Conservation (phyloP, 768 basidiomycete species). For the Dentipellis sp. region DNA sequence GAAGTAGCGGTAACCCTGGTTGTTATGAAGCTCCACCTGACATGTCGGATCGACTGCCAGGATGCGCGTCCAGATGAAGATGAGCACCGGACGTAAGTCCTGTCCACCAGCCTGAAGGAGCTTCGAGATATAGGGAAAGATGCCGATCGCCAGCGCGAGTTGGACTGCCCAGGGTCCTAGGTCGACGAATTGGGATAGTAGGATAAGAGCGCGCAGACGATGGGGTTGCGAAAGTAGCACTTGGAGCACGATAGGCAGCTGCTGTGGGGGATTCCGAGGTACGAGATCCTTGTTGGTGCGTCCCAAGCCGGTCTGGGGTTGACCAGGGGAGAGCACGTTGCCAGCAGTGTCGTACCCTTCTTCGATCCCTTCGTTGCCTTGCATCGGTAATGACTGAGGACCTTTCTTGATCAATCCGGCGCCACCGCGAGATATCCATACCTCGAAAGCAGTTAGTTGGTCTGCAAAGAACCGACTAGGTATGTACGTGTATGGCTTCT, state of each 20-base stretch:
- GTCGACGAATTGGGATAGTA: slow-evolving; percentile 95
- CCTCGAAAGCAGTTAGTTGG: slow-evolving; percentile 94
- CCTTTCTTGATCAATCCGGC: slow-evolving; percentile 74
- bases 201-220: slow-evolving; percentile 88
- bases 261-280: slow-evolving; percentile 89
- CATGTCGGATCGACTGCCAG: slow-evolving; percentile 93
- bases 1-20: slow-evolving; percentile 80
- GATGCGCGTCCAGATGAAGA: slow-evolving; percentile 98
- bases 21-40: slow-evolving; percentile 81
- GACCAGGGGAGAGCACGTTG: neutral
- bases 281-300: slow-evolving; percentile 42
- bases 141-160: slow-evolving; percentile 90
- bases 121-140: slow-evolving; percentile 97
- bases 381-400: slow-evolving; percentile 59
- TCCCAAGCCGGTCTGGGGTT: neutral
- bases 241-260: slow-evolving; percentile 95
- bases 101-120: slow-evolving; percentile 90
- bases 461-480: slow-evolving; percentile 93
- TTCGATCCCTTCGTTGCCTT: slow-evolving; percentile 23
- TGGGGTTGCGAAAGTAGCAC: slow-evolving; percentile 95
- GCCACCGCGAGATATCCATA: slow-evolving; percentile 94
- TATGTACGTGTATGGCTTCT: slow-evolving; percentile 61
- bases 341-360: slow-evolving; percentile 18
- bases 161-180: slow-evolving; percentile 99
- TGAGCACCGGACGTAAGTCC: slow-evolving; percentile 93